Conservation (phyloP, 495 filamentous ascomycete species). For the Podospora pseudopauciseta region DNA sequence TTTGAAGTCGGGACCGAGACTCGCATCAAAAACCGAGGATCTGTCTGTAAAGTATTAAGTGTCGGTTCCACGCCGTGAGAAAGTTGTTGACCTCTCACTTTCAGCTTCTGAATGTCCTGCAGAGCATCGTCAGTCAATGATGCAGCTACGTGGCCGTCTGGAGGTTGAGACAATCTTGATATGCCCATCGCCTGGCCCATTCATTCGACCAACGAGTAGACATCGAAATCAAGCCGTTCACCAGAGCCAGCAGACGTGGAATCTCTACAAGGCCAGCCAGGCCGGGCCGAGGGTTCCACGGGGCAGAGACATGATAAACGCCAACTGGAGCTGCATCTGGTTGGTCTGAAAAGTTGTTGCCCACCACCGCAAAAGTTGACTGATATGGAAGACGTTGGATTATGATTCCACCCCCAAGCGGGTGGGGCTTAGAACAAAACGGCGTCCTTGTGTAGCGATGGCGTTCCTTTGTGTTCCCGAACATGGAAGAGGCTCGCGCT, state of each 20-base stretch:
- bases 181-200: neutral
- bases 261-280: too few species aligned
- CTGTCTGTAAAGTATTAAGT: neutral
- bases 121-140: neutral
- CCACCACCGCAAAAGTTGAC: too few species aligned
- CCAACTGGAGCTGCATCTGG: neutral
- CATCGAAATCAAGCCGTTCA: too few species aligned
- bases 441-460: neutral
- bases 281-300: neutral
- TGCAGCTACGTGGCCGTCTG: neutral
- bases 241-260: too few species aligned
- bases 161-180: neutral
- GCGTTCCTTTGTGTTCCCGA: neutral
- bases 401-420: neutral
- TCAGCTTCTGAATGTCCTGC: neutral
- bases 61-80: neutral
- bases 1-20: conserved; percentile 17
- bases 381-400: neutral
- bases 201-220: too few species aligned
- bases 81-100: neutral
- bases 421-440: neutral
- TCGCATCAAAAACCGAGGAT: neutral
- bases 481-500: too few species aligned
- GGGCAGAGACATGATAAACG: neutral
- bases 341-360: too few species aligned